Evolutionary conservation across 2,329 filamentous ascomycete species (phyloP), one percentile per base, ranked within the genome.

Genomic region (Aspergillus hortae): DNA sequence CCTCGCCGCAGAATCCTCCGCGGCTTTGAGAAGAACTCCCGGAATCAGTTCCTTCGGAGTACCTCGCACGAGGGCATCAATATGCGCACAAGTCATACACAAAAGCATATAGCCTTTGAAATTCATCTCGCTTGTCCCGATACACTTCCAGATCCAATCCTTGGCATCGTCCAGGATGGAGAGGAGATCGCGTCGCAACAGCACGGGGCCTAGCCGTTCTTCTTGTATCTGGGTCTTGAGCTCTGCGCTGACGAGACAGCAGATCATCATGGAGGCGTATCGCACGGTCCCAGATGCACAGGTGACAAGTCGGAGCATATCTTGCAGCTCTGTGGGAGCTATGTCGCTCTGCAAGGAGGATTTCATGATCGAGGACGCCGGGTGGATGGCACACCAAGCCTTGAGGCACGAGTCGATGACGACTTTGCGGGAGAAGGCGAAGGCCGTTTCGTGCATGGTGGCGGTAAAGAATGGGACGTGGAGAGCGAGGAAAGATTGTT

Each of bases 41-140:
- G 69, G 46, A 1, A 77, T 32, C 6, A 76, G 70, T 0, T 73
- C 62, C 5, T 67, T 67, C 0, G 53, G 53, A 0, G 72, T 10
- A 0, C 77, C 74, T 3, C 59, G 61, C 52, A 70, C 62, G 1
- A 80, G 61, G 0, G 67, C 74, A 3, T 77, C 67, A 0, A 82
- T 66, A 41, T 81, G 72, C 0, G 72, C 69, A 4, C 58, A 57
- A 1, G 79, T 57, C 11, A 76, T 58, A 7, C 61, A 61, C 1
- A 67, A 54, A 11, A 82, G 69, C 15, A 84, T 45, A 38, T 77
- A 76, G 0, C 77, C 77, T 56, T 83, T 84, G 17, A 78, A 65
- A 49, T 83, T 84, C 0, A 79, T 82, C 62, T 83, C 79, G 1
- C 79, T 81, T 0, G 69, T 70, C 43, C 71, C 57, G n/a, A 83